Evolutionary conservation across 129 eudicot species (phyloP), one percentile per base, ranked within the genome.

Genomic region (Scalesia atractyloides): DNA sequence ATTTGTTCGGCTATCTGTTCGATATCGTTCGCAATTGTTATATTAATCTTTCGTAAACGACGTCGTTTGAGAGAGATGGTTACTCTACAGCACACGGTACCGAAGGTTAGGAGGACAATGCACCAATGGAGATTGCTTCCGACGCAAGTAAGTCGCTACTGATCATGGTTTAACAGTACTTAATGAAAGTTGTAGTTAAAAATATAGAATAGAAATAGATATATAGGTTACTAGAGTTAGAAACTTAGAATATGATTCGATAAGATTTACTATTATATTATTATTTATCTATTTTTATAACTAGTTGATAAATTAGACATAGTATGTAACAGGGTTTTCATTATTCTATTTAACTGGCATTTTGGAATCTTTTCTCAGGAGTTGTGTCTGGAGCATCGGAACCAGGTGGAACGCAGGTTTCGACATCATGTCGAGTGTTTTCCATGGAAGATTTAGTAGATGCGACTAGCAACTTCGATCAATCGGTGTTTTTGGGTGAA

Each of bases 391-490:
- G 88, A 68, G 77, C 88, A 53, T 82, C 85, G 61, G 86, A 88
- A 58, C 15, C 70, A 34, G 97, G 34, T 30, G 34, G 89, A 66
- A 76, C 82, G 39, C 97, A 86, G 81, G 84, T 80, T 76, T 66
- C 88, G 4, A 74, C 83, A 58, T 59, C 75, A 13, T 85, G 85
- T 69, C 75, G 82, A 63, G 82, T 88, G 57, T 91, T 82, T 77
- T 71, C 93, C 56, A 18, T 88, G 14, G 81, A 81, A 72, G 96
- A 88, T 79, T 62, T 91, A 76, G 66, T 18, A 66, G 89, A 91
- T 50, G 97, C 96, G 30, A 88, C 96, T 0, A 24, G 77, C 19
- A 69, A 86, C 69, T 91, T 91, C 64, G 87, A 91, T 39, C 80
- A 74, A 66, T 86, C 89, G 16, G 24, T 79, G 0, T 73, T 88